These are phyloP conservation scores for Arthrobotrys musiformis DNA, from an alignment of 2,329 filamentous ascomycete species.

Conservation along the genomic window DNA sequence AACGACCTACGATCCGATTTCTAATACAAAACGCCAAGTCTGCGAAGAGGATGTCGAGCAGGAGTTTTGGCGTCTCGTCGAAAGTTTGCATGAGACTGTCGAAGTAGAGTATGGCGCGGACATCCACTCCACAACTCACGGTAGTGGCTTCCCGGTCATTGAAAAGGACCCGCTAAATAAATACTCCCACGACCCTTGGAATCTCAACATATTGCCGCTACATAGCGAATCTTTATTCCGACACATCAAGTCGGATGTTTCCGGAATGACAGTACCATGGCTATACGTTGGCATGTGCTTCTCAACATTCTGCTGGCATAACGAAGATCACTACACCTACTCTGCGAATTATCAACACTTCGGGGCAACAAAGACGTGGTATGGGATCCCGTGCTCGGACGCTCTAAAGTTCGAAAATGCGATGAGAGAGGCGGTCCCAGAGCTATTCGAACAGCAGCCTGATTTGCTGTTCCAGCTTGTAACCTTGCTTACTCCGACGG, in stretches of 20 bases:
- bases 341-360: constrained; percentile 99
- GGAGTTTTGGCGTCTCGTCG: constrained; percentile 96
- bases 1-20: constrained; percentile 85
- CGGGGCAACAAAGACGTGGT: constrained; percentile 98
- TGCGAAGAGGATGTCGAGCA: constrained; percentile 95
- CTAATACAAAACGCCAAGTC: constrained; percentile 81
- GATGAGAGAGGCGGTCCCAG: constrained; percentile 93
- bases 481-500: constrained; percentile 92
- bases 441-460: constrained; percentile 95
- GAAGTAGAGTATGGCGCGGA: constrained; percentile 98
- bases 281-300: constrained; percentile 99
- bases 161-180: constrained; percentile 88
- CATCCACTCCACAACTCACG: constrained; percentile 97
- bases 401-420: constrained; percentile 94
- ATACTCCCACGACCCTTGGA: constrained; percentile 93
- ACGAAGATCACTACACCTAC: constrained; percentile 97
- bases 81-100: constrained; percentile 92
- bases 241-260: constrained; percentile 97
- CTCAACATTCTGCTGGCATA: constrained; percentile 99
- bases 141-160: constrained; percentile 93
- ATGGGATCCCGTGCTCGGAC: constrained; percentile 93
- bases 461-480: constrained; percentile 96
- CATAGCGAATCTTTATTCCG: constrained; percentile 92
- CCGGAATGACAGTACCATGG: constrained; percentile 99
- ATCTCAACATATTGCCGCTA: constrained; percentile 90